A percentile compares a stretch with the other conserved stretches of the same genome.
Evolutionary conservation across 257 asterid genomes (phyloP).

Genomic region (Coffea eugenioides): DNA sequence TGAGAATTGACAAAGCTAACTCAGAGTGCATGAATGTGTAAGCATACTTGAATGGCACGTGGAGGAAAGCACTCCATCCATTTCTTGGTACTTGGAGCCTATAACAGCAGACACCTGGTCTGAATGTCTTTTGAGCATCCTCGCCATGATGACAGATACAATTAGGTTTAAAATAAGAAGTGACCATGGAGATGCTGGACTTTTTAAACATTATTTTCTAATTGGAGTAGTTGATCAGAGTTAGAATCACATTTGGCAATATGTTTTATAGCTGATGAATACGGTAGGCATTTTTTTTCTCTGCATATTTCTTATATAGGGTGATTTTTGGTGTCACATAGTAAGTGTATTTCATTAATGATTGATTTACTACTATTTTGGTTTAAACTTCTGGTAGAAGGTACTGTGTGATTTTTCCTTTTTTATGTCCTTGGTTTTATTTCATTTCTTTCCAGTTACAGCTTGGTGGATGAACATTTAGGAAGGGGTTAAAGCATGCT

Average conservation of each 20-base stretch:
- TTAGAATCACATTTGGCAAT: neutral
- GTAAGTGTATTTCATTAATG: neutral
- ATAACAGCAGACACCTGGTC: neutral
- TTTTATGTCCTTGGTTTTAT: neutral
- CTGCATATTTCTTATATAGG: neutral
- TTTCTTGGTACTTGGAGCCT: neutral
- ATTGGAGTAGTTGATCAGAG: neutral
- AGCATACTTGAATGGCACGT: constrained; percentile 4
- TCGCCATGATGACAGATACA: neutral
- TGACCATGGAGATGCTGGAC: neutral
- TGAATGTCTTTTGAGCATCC: neutral
- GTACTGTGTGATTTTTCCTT: neutral
- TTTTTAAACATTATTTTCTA: neutral
- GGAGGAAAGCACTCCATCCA: neutral
- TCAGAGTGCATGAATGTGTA: neutral
- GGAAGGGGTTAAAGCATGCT: neutral
- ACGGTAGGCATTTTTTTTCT: neutral
- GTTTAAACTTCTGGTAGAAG: neutral
- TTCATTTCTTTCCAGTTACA: neutral
- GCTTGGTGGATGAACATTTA: neutral
- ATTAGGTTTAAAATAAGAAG: neutral
- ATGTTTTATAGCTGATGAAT: neutral
- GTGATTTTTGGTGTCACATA: neutral
- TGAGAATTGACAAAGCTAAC: neutral
- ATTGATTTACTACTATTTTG: neutral